Base-by-base conservation (phyloP, 176 grass and related monocot species). In the Hordeum marinum region DNA sequence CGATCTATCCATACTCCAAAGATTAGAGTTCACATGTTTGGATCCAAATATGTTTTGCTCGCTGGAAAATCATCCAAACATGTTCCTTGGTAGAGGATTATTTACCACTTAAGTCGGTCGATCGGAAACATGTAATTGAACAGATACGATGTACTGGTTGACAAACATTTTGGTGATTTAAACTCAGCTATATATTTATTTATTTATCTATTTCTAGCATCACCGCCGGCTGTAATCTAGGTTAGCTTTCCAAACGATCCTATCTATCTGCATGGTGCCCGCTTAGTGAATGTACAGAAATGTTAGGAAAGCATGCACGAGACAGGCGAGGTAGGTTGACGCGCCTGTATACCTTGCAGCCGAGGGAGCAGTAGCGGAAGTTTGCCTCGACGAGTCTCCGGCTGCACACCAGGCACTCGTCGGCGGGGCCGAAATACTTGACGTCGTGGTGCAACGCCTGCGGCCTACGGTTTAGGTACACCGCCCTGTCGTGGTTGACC, bases 351-450 rank as follows among this genome's bases (percentile, higher is more conserved):
- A 97, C 92, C 92, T 95, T 98, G 90, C 95, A 98, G 39, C 72
- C 63, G 7, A 95, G 72, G 6, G 87, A 98, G 83, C 92, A 95
- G 87, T 95, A 95, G 61, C 82, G 87, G 70, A 73, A 90, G 37
- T n/a, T n/a, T 9, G 18, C n/a, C 6, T 76, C 10, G n/a, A 31
- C 48, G 70, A 89, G 68, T 0, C 37, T 77, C 4, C 82, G 31
- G 11, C 14, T 36, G 15, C 87, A 89, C 9, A 23, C 9, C 48
- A 69, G 29, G 52, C 77, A 89, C 0, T 17, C 26, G 7, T n/a
- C 8, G 21, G 15, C 3, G 27, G 37, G 4, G 29, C 12, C 0
- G 52, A 32, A 26, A 37, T 26, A 4, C 61, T 11, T 80, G 23
- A 8, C 31, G 43, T 18, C 40, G 8, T 76, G 54, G 50, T 63